phyloP scores from a whole-genome alignment of 1,284 basidiomycete genomes.

The Leccinum pachyderme region DNA sequence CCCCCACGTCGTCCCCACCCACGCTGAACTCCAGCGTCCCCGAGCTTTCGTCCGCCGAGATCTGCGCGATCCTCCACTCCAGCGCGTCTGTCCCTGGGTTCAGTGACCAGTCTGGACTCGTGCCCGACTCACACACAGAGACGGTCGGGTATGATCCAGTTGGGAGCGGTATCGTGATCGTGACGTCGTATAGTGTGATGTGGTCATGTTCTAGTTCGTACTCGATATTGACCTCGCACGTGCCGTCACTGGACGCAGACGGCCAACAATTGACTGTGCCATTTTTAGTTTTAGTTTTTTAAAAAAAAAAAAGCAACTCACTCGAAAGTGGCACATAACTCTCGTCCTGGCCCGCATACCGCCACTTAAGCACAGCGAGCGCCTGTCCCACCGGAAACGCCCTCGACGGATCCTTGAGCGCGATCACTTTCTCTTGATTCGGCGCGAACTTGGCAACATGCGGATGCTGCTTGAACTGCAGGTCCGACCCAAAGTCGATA shows the following conservation, averaged over 20 bases:
- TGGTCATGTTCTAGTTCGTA: slow-evolving; percentile 92
- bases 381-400: slow-evolving; percentile 88
- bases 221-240: slow-evolving; percentile 92
- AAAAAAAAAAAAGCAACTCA: slow-evolving; percentile 40
- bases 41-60: slow-evolving; percentile 60
- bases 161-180: slow-evolving; percentile 90
- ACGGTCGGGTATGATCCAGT: slow-evolving; percentile 85
- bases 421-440: slow-evolving; percentile 65
- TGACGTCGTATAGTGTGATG: slow-evolving; percentile 78
- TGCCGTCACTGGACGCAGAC: slow-evolving; percentile 84
- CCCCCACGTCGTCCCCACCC: slow-evolving; percentile 77
- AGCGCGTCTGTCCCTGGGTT: slow-evolving; percentile 78
- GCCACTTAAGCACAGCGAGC: slow-evolving; percentile 90
- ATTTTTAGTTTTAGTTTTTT: too few relatives aligned
- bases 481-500: slow-evolving; percentile 62
- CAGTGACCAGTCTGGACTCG: slow-evolving; percentile 75
- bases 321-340: slow-evolving; percentile 87
- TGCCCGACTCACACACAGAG: slow-evolving; percentile 48
- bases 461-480: slow-evolving; percentile 97
- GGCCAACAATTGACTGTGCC: slow-evolving; percentile 96
- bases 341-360: slow-evolving; percentile 90
- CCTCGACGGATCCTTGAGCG: slow-evolving; percentile 80
- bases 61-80: slow-evolving; percentile 75
- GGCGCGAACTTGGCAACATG: slow-evolving; percentile 87
- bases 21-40: slow-evolving; percentile 89